Conservation (phyloP, 2,329 filamentous ascomycete genomes). For the Beauveria rudraprayagi region DNA sequence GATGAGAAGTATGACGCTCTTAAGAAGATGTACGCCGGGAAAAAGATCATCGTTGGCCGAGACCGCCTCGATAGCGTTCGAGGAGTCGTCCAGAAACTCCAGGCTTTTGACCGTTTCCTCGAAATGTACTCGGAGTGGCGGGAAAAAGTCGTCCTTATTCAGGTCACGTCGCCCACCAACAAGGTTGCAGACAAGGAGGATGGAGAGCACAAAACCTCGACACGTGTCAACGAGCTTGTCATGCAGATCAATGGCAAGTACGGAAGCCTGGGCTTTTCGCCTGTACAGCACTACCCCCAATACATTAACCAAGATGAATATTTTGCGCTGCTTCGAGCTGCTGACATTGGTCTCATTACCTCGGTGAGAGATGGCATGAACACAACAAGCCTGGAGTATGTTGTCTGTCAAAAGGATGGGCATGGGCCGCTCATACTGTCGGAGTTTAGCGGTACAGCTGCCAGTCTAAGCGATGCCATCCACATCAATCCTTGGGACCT, state of each 20-base stretch:
- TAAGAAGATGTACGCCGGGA: slow-evolving; percentile 71
- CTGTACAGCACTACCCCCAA: slow-evolving; percentile 90
- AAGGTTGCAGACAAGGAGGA: slow-evolving; percentile 73
- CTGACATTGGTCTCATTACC: slow-evolving; percentile 88
- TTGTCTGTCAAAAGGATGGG: slow-evolving; percentile 81
- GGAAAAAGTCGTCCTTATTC: slow-evolving; percentile 85
- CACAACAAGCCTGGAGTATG: slow-evolving; percentile 90
- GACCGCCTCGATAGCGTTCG: slow-evolving; percentile 90
- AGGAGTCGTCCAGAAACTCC: slow-evolving; percentile 90
- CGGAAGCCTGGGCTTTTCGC: slow-evolving; percentile 80
- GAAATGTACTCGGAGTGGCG: slow-evolving; percentile 87
- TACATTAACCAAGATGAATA: slow-evolving; percentile 88
- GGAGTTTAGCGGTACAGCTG: slow-evolving; percentile 91
- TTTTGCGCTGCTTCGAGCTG: slow-evolving; percentile 83
- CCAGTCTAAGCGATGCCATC: slow-evolving; percentile 75
- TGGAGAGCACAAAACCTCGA: slow-evolving; percentile 71
- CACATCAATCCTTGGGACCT: slow-evolving; percentile 97
- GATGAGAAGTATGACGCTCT: slow-evolving; percentile 67
- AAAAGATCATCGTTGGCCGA: slow-evolving; percentile 90
- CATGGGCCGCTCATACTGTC: slow-evolving; percentile 87
- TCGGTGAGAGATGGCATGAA: slow-evolving; percentile 98
- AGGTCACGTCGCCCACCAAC: slow-evolving; percentile 83
- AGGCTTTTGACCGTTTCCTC: slow-evolving; percentile 88
- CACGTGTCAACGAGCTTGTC: slow-evolving; percentile 83
- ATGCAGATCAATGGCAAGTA: slow-evolving; percentile 86